Base-by-base conservation (phyloP, 371 early-diverging fungal species). In the Apophysomyces variabilis region DNA sequence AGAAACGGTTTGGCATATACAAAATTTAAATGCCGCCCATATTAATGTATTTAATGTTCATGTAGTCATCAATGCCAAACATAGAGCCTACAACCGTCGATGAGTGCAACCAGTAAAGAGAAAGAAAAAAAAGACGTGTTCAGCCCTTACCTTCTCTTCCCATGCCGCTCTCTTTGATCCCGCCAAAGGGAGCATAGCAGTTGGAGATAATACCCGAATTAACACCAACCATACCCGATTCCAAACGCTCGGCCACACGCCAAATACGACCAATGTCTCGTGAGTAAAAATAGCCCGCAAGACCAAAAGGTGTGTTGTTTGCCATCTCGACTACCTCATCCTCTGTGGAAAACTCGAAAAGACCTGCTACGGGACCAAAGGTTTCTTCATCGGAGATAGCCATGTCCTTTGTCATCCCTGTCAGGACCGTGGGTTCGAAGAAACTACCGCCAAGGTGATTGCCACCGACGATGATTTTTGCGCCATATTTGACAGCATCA, bases 221-320 rank as follows among this genome's bases (percentile, higher is more conserved):
- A 36, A 94, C 90, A 37, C 95, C 96, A 6, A 96, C 94, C 93
- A 96, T 95, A 62, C 96, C 96, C 3, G 86, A 82, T 66, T 95
- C 91, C 60, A 96, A 65, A 12, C 78, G 81, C 75, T 95, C 94
- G 16, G 94, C 87, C 3, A 96, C 91, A 3, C 92, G 84, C 87
- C 89, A 92, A 70, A 90, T 82, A 7, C 95, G 85, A 5, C 87
- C 79, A 32, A 94, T 71, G 63, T 92, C 90, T 35, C 87, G 80
- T 57, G 92, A 89, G 74, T 85, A 96, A 69, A 94, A 89, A 81
- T 96, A 96, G 8, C 88, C 90, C 1, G 95, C 93, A 60, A 96
- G 74, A 6, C 96, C 96, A 44, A 88, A 89, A 4, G 77, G 70
- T 1, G 90, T 88, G 64, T 77, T 73, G 77, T 96, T 96, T 32